Evolutionary conservation across 129 eudicot species (phyloP).

Genomic region (Flaveria bidentis): DNA sequence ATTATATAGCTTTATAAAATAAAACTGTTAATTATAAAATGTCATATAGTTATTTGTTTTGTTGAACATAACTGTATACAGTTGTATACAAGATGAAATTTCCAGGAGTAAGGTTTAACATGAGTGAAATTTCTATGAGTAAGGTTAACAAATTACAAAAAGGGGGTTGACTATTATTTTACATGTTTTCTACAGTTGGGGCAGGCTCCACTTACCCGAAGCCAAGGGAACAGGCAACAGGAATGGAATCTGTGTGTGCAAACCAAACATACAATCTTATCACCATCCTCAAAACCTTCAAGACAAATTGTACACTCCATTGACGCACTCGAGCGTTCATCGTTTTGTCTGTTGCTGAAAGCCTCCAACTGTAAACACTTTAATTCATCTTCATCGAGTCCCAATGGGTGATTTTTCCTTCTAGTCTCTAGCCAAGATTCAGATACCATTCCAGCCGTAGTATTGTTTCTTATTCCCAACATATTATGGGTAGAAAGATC

Average conservation of each 20-base stretch:
- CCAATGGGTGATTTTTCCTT: constrained; percentile 41
- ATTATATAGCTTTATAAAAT: no score
- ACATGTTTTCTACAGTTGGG: constrained; percentile 65
- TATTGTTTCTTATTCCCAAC: constrained; percentile 27
- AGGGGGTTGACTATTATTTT: neutral
- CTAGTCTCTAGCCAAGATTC: neutral
- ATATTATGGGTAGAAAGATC: constrained; percentile 20
- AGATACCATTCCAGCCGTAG: constrained; percentile 10
- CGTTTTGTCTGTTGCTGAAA: constrained; percentile 30
- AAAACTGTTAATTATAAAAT: no score
- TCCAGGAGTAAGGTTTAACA: no score
- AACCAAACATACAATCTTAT: constrained; percentile 46
- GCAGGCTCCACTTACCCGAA: constrained; percentile 72
- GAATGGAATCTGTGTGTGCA: constrained; percentile 74
- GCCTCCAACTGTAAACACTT: constrained; percentile 44
- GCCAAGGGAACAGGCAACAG: constrained; percentile 77
- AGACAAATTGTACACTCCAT: constrained; percentile 81
- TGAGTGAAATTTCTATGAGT: neutral
- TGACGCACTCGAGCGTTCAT: constrained; percentile 32
- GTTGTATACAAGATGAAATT: no score
- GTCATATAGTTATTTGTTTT: no score
- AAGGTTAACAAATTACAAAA: neutral
- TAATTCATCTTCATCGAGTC: constrained; percentile 51
- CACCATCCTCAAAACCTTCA: constrained; percentile 62
- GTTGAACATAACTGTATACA: no score